A percentile compares a stretch with the other conserved stretches of the same genome.
Evolutionary conservation across 768 basidiomycete genomes (phyloP).

Genomic region (Megacollybia marginata): DNA sequence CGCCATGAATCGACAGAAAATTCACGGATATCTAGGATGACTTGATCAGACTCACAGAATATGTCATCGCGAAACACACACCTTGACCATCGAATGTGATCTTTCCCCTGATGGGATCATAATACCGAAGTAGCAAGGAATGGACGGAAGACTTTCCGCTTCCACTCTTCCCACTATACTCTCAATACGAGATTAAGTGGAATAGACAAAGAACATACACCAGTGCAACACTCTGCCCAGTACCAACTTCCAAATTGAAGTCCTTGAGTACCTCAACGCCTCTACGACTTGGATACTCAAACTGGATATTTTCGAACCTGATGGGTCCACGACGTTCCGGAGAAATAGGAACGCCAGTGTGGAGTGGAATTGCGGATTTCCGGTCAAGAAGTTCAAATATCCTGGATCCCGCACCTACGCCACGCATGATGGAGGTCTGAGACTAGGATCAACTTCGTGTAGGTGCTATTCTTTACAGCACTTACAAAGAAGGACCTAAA

Average conservation of each 20-base stretch:
- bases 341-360: conserved; percentile 50
- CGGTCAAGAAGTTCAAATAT: conserved; percentile 93
- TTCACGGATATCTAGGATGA: conserved; percentile 67
- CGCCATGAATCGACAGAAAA: conserved; percentile 87
- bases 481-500: conserved; percentile 44
- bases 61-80: conserved; percentile 13
- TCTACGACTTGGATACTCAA: conserved; percentile 85
- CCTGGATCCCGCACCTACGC: conserved; percentile 85
- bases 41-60: neutral
- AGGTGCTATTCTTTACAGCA: conserved; percentile 28
- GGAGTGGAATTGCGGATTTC: conserved; percentile 62
- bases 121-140: conserved; percentile 79
- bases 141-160: conserved; percentile 93
- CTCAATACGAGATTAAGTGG: neutral
- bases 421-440: conserved; percentile 92
- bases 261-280: conserved; percentile 77
- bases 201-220: conserved; percentile 55
- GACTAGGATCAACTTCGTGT: conserved; percentile 13
- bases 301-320: conserved; percentile 76
- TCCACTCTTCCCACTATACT: conserved; percentile 79
- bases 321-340: conserved; percentile 58
- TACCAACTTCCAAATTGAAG: conserved; percentile 71
- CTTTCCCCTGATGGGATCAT: conserved; percentile 78
- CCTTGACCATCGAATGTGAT: conserved; percentile 85
- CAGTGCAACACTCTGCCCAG: conserved; percentile 85